Base-by-base conservation (phyloP, 768 basidiomycete species). In the Cystofilobasidium macerans region DNA sequence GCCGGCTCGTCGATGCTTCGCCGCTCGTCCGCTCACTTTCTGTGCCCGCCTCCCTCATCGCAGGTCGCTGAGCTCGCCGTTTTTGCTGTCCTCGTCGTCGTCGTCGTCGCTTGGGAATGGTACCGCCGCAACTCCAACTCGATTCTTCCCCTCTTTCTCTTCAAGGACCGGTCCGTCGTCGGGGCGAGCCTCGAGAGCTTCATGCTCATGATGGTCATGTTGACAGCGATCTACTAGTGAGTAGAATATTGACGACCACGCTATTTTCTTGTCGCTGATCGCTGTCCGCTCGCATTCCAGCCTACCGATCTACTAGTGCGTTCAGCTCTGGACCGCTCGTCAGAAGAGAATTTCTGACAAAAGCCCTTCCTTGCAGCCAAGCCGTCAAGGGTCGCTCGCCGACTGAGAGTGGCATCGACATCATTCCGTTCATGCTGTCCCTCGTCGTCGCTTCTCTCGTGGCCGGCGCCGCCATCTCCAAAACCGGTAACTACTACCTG, bases 381-480 rank as follows among this genome's bases (percentile, higher is more conserved):
- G 69, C 71, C 22, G 71, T 72, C 48, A 72, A 71, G 45, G 69
- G 73, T 68, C 77, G 75, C 62, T 71, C 76, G 1, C 75, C 79
- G 1, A 76, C 75, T 42, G 73, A 76, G 64, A 73, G 75, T 12
- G 79, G 78, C 40, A 74, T 79, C 57, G 76, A 78, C 70, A 78
- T 79, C 64, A 71, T 80, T 20, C 74, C 77, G 1, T 78, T 75
- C 72, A 76, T 77, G 74, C 62, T 77, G 59, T 70, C 71, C 16
- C 71, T 76, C 47, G 71, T 75, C 68, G 40, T 77, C 48, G 73
- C 69, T 32, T 72, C 75, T 36, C 73, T 74, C 61, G 62, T 75
- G 40, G 71, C 73, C 1, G 77, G 78, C 36, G 74, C 69, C 3
- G 48, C 72, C 28, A 70, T 74, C 54, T 71, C 71, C 28, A 69